These are phyloP conservation scores for Russula vinacea DNA, from an alignment of 768 basidiomycete species.

Conservation along the genomic window DNA sequence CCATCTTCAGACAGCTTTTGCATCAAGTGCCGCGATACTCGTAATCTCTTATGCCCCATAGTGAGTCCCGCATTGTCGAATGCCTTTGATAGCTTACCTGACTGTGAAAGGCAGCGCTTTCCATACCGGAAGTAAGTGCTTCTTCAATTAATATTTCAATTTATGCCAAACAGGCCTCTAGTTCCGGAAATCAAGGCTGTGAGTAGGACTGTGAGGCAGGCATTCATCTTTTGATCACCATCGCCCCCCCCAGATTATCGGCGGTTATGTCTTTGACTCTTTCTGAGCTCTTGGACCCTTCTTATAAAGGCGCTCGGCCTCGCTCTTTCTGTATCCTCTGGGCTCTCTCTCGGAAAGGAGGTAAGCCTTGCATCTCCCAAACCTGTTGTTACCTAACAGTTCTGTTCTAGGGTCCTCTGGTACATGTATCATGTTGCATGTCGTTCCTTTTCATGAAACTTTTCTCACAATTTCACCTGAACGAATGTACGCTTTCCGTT, in stretches of 20 bases:
- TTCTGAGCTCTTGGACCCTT: conserved; percentile 82
- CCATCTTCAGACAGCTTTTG: conserved; percentile 51
- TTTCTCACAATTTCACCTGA: conserved; percentile 69
- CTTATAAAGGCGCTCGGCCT: conserved; percentile 82
- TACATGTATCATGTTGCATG: conserved; percentile 82
- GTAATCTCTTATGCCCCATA: conserved; percentile 69
- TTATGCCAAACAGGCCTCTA: conserved; percentile 31
- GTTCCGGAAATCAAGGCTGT: conserved; percentile 81
- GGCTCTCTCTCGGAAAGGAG: conserved; percentile 82
- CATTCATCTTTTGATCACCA: not conserved
- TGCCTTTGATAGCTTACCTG: not conserved
- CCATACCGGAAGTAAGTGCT: conserved; percentile 71
- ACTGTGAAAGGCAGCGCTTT: conserved; percentile 50
- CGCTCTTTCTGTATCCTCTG: conserved; percentile 80
- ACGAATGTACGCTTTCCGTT: conserved; percentile 55
- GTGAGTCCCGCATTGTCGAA: conserved; percentile 40
- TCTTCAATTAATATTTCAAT: conserved; percentile 6
- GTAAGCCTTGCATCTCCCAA: conserved; percentile 38
- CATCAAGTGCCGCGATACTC: conserved; percentile 59
- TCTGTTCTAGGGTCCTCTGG: conserved; percentile 62
- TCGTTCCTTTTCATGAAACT: conserved; percentile 64
- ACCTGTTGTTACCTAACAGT: conserved; percentile 7
- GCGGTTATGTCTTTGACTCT: conserved; percentile 82
- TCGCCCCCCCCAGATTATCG: conserved; percentile 53
- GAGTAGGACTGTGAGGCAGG: conserved; percentile 30